phyloP scores from a whole-genome alignment of 1,284 basidiomycete species.

The Bondarzewia mesenterica region DNA sequence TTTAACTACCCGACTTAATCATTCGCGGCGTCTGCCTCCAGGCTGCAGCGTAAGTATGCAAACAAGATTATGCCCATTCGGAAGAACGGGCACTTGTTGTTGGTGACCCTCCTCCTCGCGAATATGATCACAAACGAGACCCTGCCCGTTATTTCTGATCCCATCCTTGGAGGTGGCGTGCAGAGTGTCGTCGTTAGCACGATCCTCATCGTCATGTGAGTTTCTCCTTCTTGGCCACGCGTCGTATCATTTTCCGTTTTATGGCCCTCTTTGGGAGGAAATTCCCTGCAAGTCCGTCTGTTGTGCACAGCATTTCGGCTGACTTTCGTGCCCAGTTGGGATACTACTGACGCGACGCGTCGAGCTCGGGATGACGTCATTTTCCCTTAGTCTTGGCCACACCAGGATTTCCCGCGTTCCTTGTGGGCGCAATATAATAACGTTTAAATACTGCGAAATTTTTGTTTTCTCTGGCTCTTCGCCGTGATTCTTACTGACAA shows the following conservation, averaged over 20 bases:
- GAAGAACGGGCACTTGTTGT: conserved; percentile 75
- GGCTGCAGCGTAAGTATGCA: conserved; percentile 69
- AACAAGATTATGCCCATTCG: conserved; percentile 84
- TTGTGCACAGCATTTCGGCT: too few relatives aligned
- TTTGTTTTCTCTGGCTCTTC: too few relatives aligned
- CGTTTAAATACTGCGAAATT: too few relatives aligned
- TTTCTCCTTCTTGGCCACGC: conserved; percentile 11
- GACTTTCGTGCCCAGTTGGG: neutral
- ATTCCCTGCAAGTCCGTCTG: neutral
- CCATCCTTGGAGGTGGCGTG: conserved; percentile 79
- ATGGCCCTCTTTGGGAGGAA: neutral
- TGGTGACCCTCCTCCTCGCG: conserved; percentile 76
- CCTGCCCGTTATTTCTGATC: conserved; percentile 85
- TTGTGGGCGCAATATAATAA: too few relatives aligned
- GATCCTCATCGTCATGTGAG: conserved; percentile 80
- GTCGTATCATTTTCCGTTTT: neutral
- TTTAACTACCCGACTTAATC: neutral
- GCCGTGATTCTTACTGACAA: too few relatives aligned
- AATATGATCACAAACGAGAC: conserved; percentile 93
- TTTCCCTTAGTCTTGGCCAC: too few relatives aligned
- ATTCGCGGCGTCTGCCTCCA: conserved; percentile 3
- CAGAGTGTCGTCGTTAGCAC: conserved; percentile 80
- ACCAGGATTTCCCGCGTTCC: too few relatives aligned
- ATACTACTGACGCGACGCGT: too few relatives aligned
- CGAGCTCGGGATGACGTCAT: too few relatives aligned